These are phyloP conservation scores for Xylaria palmicola DNA, from an alignment of 495 filamentous ascomycete genomes.

Conservation along the genomic window DNA sequence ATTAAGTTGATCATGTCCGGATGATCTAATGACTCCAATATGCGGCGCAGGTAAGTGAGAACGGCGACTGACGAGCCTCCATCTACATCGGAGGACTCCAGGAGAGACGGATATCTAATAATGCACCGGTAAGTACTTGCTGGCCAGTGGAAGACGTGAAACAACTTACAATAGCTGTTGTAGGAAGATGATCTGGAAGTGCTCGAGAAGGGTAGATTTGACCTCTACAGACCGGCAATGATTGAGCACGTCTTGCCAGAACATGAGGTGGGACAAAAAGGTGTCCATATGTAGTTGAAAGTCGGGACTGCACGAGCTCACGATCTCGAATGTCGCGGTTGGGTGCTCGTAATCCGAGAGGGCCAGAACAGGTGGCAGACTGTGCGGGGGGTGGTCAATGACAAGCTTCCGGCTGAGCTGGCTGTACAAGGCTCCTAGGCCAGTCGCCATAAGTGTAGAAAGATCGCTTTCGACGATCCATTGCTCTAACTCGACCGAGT, in stretches of 20 bases:
- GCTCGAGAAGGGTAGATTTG: slow-evolving; percentile 87
- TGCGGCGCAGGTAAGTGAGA: slow-evolving; percentile 85
- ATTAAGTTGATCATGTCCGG: slow-evolving; percentile 91
- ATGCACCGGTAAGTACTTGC: slow-evolving; percentile 15
- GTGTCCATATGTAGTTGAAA: slow-evolving; percentile 83
- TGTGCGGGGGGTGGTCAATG: slow-evolving; percentile 58
- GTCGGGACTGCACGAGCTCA: slow-evolving; percentile 64
- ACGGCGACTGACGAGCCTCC: slow-evolving; percentile 96
- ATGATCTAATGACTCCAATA: slow-evolving; percentile 86
- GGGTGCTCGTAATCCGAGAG: slow-evolving; percentile 78
- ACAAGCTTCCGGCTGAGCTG: slow-evolving; percentile 80
- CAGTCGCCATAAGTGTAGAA: slow-evolving; percentile 94
- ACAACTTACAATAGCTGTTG: slow-evolving; percentile 89
- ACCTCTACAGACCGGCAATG: slow-evolving; percentile 91
- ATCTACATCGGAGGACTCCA: slow-evolving; percentile 95
- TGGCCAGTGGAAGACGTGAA: background rate
- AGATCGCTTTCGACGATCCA: slow-evolving; percentile 98
- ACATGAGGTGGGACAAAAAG: slow-evolving; percentile 89
- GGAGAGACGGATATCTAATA: slow-evolving; percentile 82
- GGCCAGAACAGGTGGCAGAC: slow-evolving; percentile 76
- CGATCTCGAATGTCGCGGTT: slow-evolving; percentile 61
- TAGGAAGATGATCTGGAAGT: slow-evolving; percentile 95
- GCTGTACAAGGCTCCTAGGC: slow-evolving; percentile 92
- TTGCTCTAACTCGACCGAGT: slow-evolving; percentile 76
- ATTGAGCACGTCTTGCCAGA: slow-evolving; percentile 98